These are phyloP conservation scores for Euphorbia peplus DNA, from an alignment of 345 rosid genomes.

Conservation along the genomic window DNA sequence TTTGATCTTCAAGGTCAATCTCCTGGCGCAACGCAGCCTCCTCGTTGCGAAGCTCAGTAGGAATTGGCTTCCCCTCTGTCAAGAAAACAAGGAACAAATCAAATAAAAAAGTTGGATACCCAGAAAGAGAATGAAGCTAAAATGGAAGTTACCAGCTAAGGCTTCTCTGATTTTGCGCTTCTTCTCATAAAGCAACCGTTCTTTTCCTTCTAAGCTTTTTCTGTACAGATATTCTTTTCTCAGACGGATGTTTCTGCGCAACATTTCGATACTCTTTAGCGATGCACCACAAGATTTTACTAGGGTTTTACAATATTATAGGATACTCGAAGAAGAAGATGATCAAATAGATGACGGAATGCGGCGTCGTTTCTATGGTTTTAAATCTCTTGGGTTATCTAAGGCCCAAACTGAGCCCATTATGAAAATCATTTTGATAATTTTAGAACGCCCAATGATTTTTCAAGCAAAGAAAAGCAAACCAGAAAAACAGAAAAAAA, in stretches of 20 bases:
- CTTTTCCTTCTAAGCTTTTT: slow-evolving; percentile 92
- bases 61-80: slow-evolving; percentile 90
- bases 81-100: neutral
- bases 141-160: slow-evolving; percentile 63
- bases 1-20: slow-evolving; percentile 83
- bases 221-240: slow-evolving; percentile 81
- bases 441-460: too few relatives aligned
- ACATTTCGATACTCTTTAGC: too few relatives aligned
- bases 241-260: slow-evolving; percentile 61
- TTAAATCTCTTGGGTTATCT: too few relatives aligned
- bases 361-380: too few relatives aligned
- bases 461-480: too few relatives aligned
- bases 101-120: neutral
- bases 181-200: slow-evolving; percentile 67
- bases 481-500: too few relatives aligned
- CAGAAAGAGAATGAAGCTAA: neutral
- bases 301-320: too few relatives aligned
- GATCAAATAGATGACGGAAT: too few relatives aligned
- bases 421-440: too few relatives aligned
- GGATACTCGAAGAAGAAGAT: too few relatives aligned
- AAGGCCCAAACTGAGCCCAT: too few relatives aligned
- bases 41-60: slow-evolving; percentile 84
- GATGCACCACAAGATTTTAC: too few relatives aligned
- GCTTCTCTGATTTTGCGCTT: slow-evolving; percentile 88
- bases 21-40: slow-evolving; percentile 78